Conservation (phyloP, 108 stramenopile genomes). For the Cyclotella cryptica region DNA sequence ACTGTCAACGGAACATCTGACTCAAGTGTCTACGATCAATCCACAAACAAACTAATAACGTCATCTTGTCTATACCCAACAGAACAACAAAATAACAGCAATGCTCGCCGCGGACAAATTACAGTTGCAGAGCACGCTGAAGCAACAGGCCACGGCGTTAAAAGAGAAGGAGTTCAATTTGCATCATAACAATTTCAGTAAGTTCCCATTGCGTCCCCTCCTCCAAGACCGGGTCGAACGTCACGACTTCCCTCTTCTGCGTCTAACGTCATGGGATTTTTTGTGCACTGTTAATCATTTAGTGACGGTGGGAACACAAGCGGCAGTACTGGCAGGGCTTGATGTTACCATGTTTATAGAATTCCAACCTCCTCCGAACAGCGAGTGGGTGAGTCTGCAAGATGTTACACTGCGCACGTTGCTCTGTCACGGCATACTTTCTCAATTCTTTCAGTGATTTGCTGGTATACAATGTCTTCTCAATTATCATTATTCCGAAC, state of each 20-base stretch:
- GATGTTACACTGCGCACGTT: neutral
- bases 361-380: conserved; percentile 75
- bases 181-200: conserved; percentile 87
- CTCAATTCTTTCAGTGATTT: neutral
- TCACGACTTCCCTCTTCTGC: neutral
- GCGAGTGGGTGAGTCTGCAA: conserved; percentile 67
- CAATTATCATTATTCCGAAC: neutral
- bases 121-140: conserved; percentile 83
- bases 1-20: too few relatives aligned
- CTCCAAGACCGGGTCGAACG: too few relatives aligned
- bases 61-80: too few relatives aligned
- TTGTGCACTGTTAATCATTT: conserved; percentile 1
- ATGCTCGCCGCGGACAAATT: conserved; percentile 93
- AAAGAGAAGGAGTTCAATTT: conserved; percentile 95
- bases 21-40: too few relatives aligned
- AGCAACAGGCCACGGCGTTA: conserved; percentile 89
- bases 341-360: conserved; percentile 95
- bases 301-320: conserved; percentile 92
- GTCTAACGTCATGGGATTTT: neutral
- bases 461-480: too few relatives aligned
- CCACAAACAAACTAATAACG: too few relatives aligned
- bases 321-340: conserved; percentile 89
- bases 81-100: conserved; percentile 18
- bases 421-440: neutral
- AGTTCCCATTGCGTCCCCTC: conserved; percentile 28